A percentile compares a stretch with the other conserved stretches of the same genome.
Evolutionary conservation across 495 filamentous ascomycete species (phyloP).

Genomic region (Lasiosphaeria hispida): DNA sequence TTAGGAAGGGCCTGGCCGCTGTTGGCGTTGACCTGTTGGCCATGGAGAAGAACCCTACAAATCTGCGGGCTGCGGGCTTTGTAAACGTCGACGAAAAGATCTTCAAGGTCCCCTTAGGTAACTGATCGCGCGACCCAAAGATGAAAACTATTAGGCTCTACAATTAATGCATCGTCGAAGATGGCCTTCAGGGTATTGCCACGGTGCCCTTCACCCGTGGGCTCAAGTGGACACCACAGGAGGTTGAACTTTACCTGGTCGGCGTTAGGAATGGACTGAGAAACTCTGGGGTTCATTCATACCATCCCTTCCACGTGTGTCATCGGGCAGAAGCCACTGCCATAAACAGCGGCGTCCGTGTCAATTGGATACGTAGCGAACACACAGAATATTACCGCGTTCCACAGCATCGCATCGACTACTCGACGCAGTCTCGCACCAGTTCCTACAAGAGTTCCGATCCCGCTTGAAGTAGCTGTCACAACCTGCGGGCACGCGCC

Average conservation of each 20-base stretch:
- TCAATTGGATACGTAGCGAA: too few relatives aligned
- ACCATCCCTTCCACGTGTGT: slow-evolving; percentile 30
- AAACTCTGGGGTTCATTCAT: slow-evolving; percentile 50
- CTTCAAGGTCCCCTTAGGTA: slow-evolving; percentile 54
- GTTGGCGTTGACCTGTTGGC: slow-evolving; percentile 45
- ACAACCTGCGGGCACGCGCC: too few relatives aligned
- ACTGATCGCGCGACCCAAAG: slow-evolving; percentile 54
- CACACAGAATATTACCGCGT: too few relatives aligned
- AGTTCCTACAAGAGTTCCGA: too few relatives aligned
- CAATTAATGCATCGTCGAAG: slow-evolving; percentile 38
- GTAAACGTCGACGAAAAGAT: slow-evolving; percentile 51
- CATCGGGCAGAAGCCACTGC: slow-evolving; percentile 30
- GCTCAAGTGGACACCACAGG: slow-evolving; percentile 51
- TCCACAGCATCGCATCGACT: too few relatives aligned
- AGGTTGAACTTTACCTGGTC: slow-evolving; percentile 56
- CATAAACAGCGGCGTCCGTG: neutral
- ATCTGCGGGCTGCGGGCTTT: slow-evolving; percentile 55
- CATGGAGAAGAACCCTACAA: slow-evolving; percentile 48
- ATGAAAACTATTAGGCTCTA: slow-evolving; percentile 49
- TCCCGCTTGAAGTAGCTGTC: too few relatives aligned
- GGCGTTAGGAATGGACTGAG: slow-evolving; percentile 53
- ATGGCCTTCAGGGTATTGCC: slow-evolving; percentile 43
- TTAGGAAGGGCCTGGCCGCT: neutral
- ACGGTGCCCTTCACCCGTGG: slow-evolving; percentile 51
- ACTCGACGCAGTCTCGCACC: too few relatives aligned